Evolutionary conservation across 192 early-diverging fungal species (phyloP).

Genomic region (Coemansia sp.): DNA sequence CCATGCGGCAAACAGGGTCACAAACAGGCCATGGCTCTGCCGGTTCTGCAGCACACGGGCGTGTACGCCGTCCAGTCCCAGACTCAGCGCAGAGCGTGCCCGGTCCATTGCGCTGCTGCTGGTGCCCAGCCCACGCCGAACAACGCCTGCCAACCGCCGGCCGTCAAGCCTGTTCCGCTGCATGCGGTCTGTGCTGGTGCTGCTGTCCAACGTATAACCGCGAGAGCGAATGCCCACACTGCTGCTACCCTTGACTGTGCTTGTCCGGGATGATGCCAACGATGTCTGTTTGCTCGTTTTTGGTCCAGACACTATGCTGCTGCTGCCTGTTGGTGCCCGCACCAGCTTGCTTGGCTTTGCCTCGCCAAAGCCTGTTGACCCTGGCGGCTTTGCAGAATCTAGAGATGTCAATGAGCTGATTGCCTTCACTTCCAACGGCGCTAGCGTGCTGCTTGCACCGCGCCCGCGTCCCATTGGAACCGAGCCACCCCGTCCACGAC

Average conservation of each 20-base stretch:
- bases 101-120: conserved; percentile 9
- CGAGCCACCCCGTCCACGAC: not conserved
- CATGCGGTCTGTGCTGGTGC: conserved; percentile 3
- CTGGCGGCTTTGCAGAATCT: not conserved
- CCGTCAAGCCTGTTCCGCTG: not conserved
- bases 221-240: conserved; percentile 4
- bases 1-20: conserved; percentile 87
- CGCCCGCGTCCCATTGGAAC: not conserved
- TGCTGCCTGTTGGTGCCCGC: conserved; percentile 2
- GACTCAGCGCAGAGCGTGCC: conserved; percentile 12
- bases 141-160: not conserved
- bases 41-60: conserved; percentile 22
- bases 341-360: conserved; percentile 11
- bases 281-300: not conserved
- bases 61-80: conserved; percentile 25
- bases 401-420: not conserved
- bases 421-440: not conserved
- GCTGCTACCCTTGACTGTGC: not conserved
- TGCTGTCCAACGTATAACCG: not conserved
- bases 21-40: conserved; percentile 78
- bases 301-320: not conserved
- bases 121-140: not conserved
- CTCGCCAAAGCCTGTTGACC: not conserved
- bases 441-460: conserved; percentile 1
- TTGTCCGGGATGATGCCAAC: not conserved